Evolutionary conservation across 1,139 yeast species (phyloP).

Genomic region (Protomyces pachydermus): DNA sequence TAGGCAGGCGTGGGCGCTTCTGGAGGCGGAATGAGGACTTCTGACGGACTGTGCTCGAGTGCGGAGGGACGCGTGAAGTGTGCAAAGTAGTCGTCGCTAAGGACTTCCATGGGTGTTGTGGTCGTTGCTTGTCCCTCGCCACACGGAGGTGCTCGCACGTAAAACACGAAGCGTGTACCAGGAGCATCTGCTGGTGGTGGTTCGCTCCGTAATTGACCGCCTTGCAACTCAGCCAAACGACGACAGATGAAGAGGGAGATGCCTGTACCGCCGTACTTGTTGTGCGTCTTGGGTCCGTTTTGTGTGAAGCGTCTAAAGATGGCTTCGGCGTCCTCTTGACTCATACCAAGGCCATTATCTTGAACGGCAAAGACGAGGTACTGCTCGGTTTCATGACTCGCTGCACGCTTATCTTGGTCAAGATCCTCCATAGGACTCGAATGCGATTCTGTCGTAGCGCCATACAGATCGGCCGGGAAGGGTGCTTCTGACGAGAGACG

Average conservation of each 20-base stretch:
- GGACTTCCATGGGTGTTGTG: not conserved
- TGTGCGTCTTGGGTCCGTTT: conserved; percentile 33
- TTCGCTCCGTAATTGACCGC: conserved; percentile 30
- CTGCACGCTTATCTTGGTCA: not conserved
- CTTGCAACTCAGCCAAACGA: conserved; percentile 32
- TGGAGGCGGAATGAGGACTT: not conserved
- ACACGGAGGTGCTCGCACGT: conserved; percentile 25
- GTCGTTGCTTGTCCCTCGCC: not conserved
- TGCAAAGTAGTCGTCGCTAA: not conserved
- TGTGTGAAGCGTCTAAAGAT: conserved; percentile 32
- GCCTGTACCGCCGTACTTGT: conserved; percentile 33
- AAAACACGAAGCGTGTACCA: conserved; percentile 32
- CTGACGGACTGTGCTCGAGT: not conserved
- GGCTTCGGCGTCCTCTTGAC: not conserved
- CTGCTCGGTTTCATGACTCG: not conserved
- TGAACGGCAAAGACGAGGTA: conserved; percentile 4
- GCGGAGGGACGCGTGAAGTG: not conserved
- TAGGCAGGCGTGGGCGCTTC: not conserved
- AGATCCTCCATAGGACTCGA: not conserved
- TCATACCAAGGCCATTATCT: conserved; percentile 25
- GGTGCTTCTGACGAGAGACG: not conserved
- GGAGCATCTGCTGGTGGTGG: conserved; percentile 28
- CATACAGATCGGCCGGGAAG: not conserved
- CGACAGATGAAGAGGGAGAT: conserved; percentile 33
- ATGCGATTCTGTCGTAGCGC: not conserved